Base-by-base conservation (phyloP, 2,329 filamentous ascomycete species). In the Penicillium sp. region DNA sequence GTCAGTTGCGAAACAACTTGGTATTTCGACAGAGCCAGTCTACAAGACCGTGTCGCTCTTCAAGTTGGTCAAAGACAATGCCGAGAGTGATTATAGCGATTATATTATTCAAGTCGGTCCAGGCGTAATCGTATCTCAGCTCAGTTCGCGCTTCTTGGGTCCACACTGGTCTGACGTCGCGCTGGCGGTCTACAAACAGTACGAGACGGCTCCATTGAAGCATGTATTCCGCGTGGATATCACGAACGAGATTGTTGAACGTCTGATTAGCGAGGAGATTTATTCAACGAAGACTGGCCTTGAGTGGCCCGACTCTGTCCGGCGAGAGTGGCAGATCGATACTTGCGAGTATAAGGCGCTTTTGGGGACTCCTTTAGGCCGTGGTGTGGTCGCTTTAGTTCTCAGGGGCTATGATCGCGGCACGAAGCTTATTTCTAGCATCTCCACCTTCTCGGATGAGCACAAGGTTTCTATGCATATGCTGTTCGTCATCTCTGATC, bases 91-190 rank as follows among this genome's bases (percentile, higher is more conserved):
- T n/a, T 54, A 35, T 38, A 65, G 61, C 38, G 45, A 56, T 12
- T 65, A 65, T 42, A n/a, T 53, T 9, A 28, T 62, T 15, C 51
- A 58, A 28, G 47, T 56, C 7, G 59, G 56, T 6, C 62, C 59
- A 12, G 53, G 53, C 0, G 53, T 53, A 6, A 59, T 64, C 45
- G 60, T 62, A 10, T 53, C 62, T 12, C 24, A 58, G 13, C 19
- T 45, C 19, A 58, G 63, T n/a, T 19, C 33, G 2, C 47, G 60
- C 8, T 38, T 30, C 10, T 7, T 59, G 9, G 60, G 63, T 9
- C 57, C 57, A 19, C 45, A 60, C 42, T 61, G 57, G 60, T 63
- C 63, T 8, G 63, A 65, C 3, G 59, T 65, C 8, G 55, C 58
- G 4, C 24, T 58, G 10, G 58, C 63, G 7, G 44, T 42, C 8